Evolutionary conservation across 1,139 yeast species (phyloP).

Genomic region (Saccharomyces hybrid): DNA sequence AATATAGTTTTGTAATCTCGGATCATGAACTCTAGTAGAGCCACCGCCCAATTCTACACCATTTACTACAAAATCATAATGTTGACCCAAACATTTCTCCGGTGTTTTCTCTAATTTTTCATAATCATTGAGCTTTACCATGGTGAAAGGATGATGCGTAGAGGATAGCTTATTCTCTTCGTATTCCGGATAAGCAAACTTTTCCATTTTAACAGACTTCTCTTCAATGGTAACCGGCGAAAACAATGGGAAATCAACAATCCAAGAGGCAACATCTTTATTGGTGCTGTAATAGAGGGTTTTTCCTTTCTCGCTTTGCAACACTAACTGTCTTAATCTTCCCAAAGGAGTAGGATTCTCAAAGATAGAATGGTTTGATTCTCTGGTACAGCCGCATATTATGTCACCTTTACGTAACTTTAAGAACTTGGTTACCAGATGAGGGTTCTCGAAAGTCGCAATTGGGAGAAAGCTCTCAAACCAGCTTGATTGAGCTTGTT

Average conservation of each 20-base stretch:
- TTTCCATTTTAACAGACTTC: conserved; percentile 10
- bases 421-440: conserved; percentile 34
- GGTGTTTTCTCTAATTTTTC: conserved; percentile 48
- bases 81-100: conserved; percentile 74
- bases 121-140: conserved; percentile 71
- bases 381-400: conserved; percentile 66
- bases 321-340: conserved; percentile 66
- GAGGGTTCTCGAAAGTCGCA: conserved; percentile 31
- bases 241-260: conserved; percentile 83
- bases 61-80: conserved; percentile 85
- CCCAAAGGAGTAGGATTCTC: conserved; percentile 97
- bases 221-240: conserved; percentile 51
- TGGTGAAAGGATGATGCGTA: conserved; percentile 95
- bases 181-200: conserved; percentile 52
- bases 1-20: conserved; percentile 63
- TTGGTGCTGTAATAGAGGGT: conserved; percentile 19
- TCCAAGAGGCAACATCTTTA: conserved; percentile 65
- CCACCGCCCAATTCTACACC: conserved; percentile 98
- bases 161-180: conserved; percentile 45
- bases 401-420: conserved; percentile 61
- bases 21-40: conserved; percentile 87
- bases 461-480: conserved; percentile 32
- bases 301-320: conserved; percentile 39
- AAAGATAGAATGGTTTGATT: conserved; percentile 44
- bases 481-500: conserved; percentile 40